These are phyloP conservation scores for Scalesia atractyloides DNA, from an alignment of 129 eudicot species.

Conservation along the genomic window DNA sequence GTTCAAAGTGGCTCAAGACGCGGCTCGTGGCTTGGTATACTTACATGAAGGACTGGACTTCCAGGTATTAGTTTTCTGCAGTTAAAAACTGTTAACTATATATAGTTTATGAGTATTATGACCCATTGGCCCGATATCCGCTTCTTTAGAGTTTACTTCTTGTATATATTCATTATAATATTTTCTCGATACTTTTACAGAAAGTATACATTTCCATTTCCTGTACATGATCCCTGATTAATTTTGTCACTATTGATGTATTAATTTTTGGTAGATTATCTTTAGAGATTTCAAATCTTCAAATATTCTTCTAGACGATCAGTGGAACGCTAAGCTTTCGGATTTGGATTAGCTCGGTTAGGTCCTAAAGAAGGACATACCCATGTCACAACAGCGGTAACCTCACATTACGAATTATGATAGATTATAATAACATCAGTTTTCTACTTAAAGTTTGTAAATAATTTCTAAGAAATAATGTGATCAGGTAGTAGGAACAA, in stretches of 20 bases:
- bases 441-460: background rate
- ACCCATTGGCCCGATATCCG: no score
- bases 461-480: background rate
- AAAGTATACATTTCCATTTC: background rate
- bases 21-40: constrained; percentile 86
- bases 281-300: constrained; percentile 94
- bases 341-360: constrained; percentile 92
- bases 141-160: no score
- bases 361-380: constrained; percentile 86
- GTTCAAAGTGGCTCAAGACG: constrained; percentile 76
- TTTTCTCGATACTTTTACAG: no score
- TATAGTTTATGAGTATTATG: no score
- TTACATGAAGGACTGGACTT: constrained; percentile 89
- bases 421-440: background rate
- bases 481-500: constrained; percentile 72
- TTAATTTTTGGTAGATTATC: constrained; percentile 62
- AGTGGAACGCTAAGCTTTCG: constrained; percentile 93
- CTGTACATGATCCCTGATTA: background rate
- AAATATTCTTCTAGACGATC: constrained; percentile 83
- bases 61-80: constrained; percentile 49
- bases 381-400: constrained; percentile 96
- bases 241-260: background rate
- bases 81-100: background rate
- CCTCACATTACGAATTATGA: background rate
- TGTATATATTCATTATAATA: no score